Conservation (phyloP, 371 early-diverging fungal species). For the Mortierella sp. region DNA sequence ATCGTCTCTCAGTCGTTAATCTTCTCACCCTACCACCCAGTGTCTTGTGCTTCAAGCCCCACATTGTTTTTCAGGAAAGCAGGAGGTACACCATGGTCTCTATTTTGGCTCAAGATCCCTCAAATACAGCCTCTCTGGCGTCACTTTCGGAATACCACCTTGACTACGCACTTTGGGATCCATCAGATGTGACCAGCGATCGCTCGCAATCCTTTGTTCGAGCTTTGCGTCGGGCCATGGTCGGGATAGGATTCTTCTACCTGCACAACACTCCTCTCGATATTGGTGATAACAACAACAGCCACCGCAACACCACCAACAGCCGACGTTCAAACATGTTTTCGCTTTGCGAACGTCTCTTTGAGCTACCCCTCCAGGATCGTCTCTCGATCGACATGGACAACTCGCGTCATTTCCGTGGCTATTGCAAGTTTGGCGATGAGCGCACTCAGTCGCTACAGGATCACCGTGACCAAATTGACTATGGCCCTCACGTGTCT, state of each 20-base stretch:
- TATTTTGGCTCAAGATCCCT: background rate
- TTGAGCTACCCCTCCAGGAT: background rate
- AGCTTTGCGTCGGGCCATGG: background rate
- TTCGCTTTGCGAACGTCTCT: background rate
- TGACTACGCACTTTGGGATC: background rate
- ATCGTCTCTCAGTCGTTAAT: no score
- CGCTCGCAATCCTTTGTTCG: background rate
- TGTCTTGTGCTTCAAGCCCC: background rate
- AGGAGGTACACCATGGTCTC: background rate
- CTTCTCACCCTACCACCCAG: background rate
- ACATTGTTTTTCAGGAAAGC: no score
- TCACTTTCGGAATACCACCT: background rate
- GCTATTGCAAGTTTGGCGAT: background rate
- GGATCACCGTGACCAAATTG: slow-evolving; percentile 1
- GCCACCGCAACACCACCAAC: no score
- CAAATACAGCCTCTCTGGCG: background rate
- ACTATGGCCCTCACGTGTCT: background rate
- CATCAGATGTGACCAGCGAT: background rate
- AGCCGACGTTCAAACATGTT: background rate
- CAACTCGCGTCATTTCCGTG: background rate
- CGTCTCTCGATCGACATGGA: slow-evolving; percentile 2
- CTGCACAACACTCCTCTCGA: background rate
- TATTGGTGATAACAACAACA: background rate
- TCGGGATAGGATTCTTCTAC: background rate
- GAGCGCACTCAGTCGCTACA: background rate